phyloP scores from a whole-genome alignment of 164 flowering plant species.

The Nelumbo lutea region DNA sequence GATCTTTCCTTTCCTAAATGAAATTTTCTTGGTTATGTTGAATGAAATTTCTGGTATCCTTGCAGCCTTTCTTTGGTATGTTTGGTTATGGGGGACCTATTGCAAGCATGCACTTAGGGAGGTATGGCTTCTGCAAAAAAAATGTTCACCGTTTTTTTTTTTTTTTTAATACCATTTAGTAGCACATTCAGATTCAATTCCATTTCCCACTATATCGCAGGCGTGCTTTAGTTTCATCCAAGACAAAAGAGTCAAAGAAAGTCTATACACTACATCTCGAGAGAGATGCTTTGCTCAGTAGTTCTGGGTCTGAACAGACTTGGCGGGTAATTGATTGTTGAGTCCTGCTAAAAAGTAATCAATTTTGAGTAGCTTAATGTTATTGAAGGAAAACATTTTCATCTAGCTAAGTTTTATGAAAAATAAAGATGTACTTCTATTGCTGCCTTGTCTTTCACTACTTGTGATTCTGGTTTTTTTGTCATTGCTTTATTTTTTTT shows the following conservation, averaged over 20 bases:
- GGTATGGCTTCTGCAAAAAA: slow-evolving; percentile 35
- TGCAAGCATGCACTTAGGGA: slow-evolving; percentile 79
- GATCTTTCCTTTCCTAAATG: too few species aligned
- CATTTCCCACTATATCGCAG: slow-evolving; percentile 23
- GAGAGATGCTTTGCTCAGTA: slow-evolving; percentile 50
- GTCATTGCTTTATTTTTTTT: background rate
- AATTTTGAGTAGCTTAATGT: too few species aligned
- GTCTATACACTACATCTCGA: slow-evolving; percentile 51
- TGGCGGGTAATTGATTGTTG: too few species aligned
- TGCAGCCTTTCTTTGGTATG: slow-evolving; percentile 88
- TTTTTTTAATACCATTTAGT: too few species aligned
- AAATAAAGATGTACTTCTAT: too few species aligned
- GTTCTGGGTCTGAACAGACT: slow-evolving; percentile 31
- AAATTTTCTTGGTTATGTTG: too few species aligned
- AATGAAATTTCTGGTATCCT: background rate
- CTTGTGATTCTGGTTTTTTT: background rate
- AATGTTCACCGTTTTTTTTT: too few species aligned
- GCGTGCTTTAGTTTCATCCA: slow-evolving; percentile 63
- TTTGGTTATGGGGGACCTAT: slow-evolving; percentile 85
- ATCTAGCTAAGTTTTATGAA: too few species aligned
- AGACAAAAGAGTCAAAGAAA: slow-evolving; percentile 55
- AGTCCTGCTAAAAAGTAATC: too few species aligned
- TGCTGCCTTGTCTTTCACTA: too few species aligned
- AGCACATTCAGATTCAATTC: slow-evolving; percentile 1
- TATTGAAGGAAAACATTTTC: too few species aligned